phyloP scores from a whole-genome alignment of 805 yeast genomes.

The Zygotorulaspora chibaensis region DNA sequence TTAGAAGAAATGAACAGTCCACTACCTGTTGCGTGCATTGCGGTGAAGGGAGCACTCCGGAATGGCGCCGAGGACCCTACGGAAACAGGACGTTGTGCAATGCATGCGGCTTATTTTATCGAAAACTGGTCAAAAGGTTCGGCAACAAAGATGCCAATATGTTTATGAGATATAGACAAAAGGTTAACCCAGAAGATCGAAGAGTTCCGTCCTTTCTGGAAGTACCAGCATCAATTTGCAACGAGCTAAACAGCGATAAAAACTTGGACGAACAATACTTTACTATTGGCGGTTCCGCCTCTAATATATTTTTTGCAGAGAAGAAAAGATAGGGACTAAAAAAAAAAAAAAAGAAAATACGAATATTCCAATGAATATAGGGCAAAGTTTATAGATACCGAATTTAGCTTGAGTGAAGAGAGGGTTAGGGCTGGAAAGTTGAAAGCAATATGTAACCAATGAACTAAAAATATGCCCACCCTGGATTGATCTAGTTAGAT shows the following conservation, averaged over 20 bases:
- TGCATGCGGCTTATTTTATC: slow-evolving; percentile 82
- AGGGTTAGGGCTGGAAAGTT: no score
- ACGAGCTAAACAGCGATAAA: slow-evolving; percentile 13
- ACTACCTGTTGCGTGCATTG: slow-evolving; percentile 59
- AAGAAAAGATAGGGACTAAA: not conserved
- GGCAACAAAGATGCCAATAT: slow-evolving; percentile 29
- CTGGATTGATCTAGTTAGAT: no score
- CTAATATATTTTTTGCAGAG: slow-evolving; percentile 1
- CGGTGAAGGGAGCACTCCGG: slow-evolving; percentile 65
- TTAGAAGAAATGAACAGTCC: slow-evolving; percentile 12
- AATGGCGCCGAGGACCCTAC: slow-evolving; percentile 89
- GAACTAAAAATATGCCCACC: no score
- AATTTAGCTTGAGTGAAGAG: no score
- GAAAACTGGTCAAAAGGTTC: slow-evolving; percentile 48
- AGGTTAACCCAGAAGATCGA: slow-evolving; percentile 28
- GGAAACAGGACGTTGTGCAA: slow-evolving; percentile 82
- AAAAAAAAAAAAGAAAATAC: not conserved
- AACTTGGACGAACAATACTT: slow-evolving; percentile 15
- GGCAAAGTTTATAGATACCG: no score
- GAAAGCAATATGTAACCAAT: no score
- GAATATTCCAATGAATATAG: not conserved
- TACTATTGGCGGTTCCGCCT: slow-evolving; percentile 9
- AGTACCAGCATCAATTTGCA: slow-evolving; percentile 26
- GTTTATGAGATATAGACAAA: slow-evolving; percentile 29
- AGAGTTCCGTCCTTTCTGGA: slow-evolving; percentile 26